Conservation (phyloP, 805 yeast genomes). For the Hanseniaspora osmophila region DNA sequence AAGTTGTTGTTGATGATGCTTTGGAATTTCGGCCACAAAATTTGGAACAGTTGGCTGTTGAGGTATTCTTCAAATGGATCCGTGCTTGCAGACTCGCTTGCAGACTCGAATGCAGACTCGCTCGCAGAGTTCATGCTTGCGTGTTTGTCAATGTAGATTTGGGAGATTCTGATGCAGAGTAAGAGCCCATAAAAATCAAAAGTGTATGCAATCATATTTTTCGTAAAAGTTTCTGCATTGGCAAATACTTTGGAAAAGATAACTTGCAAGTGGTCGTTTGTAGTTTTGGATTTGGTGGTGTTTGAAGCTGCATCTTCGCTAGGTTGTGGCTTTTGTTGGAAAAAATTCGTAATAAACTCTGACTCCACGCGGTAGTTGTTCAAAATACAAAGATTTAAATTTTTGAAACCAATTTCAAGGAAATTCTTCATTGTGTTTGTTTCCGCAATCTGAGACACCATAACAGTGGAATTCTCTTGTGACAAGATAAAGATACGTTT, state of each 20-base stretch:
- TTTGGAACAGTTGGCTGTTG: conserved; percentile 42
- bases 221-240: conserved; percentile 35
- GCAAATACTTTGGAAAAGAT: conserved; percentile 36
- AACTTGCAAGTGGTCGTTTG: conserved; percentile 5
- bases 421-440: conserved; percentile 43
- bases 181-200: conserved; percentile 71
- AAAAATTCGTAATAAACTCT: conserved; percentile 55
- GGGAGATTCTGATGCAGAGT: conserved; percentile 57
- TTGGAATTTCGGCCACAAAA: conserved; percentile 81
- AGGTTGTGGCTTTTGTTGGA: conserved; percentile 13
- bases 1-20: conserved; percentile 18
- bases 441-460: conserved; percentile 79
- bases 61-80: conserved; percentile 40
- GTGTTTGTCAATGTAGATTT: conserved; percentile 35
- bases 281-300: conserved; percentile 6
- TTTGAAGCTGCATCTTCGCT: background rate
- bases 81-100: background rate
- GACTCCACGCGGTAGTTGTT: conserved; percentile 70
- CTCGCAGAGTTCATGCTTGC: background rate
- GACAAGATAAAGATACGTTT: conserved; percentile 46
- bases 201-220: conserved; percentile 24
- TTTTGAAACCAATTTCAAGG: conserved; percentile 61
- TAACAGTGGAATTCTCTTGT: conserved; percentile 44
- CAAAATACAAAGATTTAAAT: conserved; percentile 55
- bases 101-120: too few relatives aligned